These are phyloP conservation scores for Ophiostoma populinum DNA, from an alignment of 2,329 filamentous ascomycete genomes.

Conservation along the genomic window DNA sequence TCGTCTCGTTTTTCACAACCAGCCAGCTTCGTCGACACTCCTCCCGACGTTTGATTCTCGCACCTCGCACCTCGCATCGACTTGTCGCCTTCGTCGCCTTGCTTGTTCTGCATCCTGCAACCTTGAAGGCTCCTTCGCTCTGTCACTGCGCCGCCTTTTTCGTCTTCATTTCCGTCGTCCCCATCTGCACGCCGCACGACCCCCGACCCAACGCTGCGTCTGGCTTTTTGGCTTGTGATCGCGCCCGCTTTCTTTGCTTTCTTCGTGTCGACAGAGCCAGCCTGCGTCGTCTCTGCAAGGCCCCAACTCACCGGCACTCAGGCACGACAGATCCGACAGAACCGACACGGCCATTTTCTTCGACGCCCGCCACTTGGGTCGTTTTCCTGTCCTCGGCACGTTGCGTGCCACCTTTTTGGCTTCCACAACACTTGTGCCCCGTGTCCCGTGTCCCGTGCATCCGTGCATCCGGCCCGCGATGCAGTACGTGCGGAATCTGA, in stretches of 20 bases:
- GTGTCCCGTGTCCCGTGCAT: neutral
- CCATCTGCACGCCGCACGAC: slow-evolving; percentile 1
- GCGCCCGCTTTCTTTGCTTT: neutral
- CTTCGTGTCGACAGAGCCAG: slow-evolving; percentile 1
- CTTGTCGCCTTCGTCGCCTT: neutral
- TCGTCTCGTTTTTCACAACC: too few relatives aligned
- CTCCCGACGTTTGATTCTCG: too few relatives aligned
- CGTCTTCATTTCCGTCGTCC: neutral
- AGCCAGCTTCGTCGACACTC: too few relatives aligned
- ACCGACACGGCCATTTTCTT: too few relatives aligned
- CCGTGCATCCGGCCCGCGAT: slow-evolving; percentile 30
- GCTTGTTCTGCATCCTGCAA: neutral
- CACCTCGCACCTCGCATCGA: too few relatives aligned
- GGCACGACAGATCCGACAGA: too few relatives aligned
- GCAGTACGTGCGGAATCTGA: slow-evolving; percentile 96
- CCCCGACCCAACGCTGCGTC: neutral
- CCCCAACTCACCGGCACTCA: too few relatives aligned
- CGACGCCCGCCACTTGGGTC: too few relatives aligned
- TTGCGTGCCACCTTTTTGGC: slow-evolving; percentile 1
- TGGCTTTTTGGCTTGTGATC: neutral
- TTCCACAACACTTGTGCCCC: neutral
- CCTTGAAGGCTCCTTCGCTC: neutral
- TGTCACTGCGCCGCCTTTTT: neutral
- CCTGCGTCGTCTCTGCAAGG: too few relatives aligned
- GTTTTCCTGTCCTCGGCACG: neutral